phyloP scores from a whole-genome alignment of 345 rosid genomes.

The Eutrema japonicum region DNA sequence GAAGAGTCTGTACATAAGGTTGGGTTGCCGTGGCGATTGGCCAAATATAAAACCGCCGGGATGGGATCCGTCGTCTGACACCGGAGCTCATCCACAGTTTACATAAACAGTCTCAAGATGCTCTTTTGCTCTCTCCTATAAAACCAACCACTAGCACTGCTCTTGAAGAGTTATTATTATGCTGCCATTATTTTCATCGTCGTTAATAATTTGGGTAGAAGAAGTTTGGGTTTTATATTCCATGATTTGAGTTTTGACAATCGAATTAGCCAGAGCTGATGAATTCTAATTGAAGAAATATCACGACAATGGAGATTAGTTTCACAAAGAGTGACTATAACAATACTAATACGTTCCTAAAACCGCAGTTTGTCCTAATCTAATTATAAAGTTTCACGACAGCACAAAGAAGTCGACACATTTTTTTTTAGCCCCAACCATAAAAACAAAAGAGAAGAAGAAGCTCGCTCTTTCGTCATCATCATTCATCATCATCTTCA shows the following conservation, averaged over 20 bases:
- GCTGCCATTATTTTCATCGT: neutral
- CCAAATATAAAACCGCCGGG: conserved; percentile 85
- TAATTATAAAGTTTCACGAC: conserved; percentile 20
- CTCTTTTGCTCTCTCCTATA: conserved; percentile 19
- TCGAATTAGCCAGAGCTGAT: neutral
- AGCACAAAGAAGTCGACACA: conserved; percentile 39
- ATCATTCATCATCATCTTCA: conserved; percentile 15
- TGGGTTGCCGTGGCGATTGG: conserved; percentile 92
- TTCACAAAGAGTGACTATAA: neutral
- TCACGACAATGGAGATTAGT: neutral
- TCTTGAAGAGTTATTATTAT: conserved; percentile 12
- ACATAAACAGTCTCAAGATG: conserved; percentile 19
- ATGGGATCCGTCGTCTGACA: conserved; percentile 67
- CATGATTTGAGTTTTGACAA: conserved; percentile 10
- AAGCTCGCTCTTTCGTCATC: conserved; percentile 10
- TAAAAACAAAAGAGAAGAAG: conserved; percentile 7
- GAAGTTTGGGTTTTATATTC: neutral
- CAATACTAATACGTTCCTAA: conserved; percentile 1
- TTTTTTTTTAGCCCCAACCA: conserved; percentile 23
- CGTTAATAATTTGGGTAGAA: neutral
- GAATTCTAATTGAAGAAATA: conserved; percentile 7
- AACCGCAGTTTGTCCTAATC: neutral
- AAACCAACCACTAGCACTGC: conserved; percentile 7
- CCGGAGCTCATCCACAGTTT: conserved; percentile 30
- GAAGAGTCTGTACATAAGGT: conserved; percentile 84